phyloP scores from a whole-genome alignment of 2,329 filamentous ascomycete species.

The Exutisphaerella laricina region DNA sequence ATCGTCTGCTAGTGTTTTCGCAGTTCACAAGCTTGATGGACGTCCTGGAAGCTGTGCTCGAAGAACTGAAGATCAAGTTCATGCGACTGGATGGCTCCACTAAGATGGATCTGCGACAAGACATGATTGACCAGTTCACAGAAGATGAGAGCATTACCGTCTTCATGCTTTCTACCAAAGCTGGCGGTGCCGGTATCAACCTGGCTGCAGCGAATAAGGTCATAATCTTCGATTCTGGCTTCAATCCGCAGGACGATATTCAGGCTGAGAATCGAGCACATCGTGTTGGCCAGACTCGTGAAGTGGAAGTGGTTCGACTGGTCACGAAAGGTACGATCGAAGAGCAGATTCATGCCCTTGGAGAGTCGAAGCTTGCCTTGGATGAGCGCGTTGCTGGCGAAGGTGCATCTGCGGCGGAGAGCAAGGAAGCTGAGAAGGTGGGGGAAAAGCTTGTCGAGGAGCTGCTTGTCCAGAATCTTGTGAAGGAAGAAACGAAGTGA shows the following conservation, averaged over 20 bases:
- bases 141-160: slow-evolving; percentile 70
- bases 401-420: slow-evolving; percentile 36
- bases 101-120: slow-evolving; percentile 74
- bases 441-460: slow-evolving; percentile 35
- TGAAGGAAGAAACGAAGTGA: no score
- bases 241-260: slow-evolving; percentile 97
- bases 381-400: slow-evolving; percentile 67
- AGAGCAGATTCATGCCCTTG: slow-evolving; percentile 85
- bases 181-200: slow-evolving; percentile 96
- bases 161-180: slow-evolving; percentile 88
- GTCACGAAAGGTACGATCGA: slow-evolving; percentile 80
- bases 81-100: slow-evolving; percentile 84
- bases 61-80: slow-evolving; percentile 65
- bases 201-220: slow-evolving; percentile 94
- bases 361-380: slow-evolving; percentile 86
- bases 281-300: slow-evolving; percentile 81
- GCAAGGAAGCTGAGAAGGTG: slow-evolving; percentile 42
- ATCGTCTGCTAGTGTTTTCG: slow-evolving; percentile 84
- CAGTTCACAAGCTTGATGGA: slow-evolving; percentile 91
- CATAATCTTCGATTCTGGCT: slow-evolving; percentile 93
- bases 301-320: slow-evolving; percentile 84
- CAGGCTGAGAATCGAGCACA: slow-evolving; percentile 97
- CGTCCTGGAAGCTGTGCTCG: slow-evolving; percentile 77
- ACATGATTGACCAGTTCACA: slow-evolving; percentile 82
- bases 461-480: slow-evolving; percentile 32